These are phyloP conservation scores for Populus deltoides DNA, from an alignment of 345 rosid species.

Conservation along the genomic window DNA sequence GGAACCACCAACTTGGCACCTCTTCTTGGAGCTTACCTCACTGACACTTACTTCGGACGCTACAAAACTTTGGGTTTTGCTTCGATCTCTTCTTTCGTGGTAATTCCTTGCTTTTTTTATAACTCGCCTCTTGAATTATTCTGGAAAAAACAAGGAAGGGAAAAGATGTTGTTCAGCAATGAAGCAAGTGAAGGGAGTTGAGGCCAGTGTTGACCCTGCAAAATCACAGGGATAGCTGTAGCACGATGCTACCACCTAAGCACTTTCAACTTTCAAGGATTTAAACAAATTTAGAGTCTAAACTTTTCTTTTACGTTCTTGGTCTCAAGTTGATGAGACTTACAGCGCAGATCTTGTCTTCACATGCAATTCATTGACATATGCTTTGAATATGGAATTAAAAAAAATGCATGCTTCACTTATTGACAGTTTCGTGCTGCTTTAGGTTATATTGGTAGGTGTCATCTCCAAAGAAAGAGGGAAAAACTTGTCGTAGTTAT, in stretches of 20 bases:
- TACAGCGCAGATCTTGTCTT: not conserved
- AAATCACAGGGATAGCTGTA: not conserved
- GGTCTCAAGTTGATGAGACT: not conserved
- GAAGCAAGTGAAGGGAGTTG: not conserved
- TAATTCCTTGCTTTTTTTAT: not conserved
- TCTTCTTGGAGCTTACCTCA: conserved; percentile 40
- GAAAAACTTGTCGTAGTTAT: too few species aligned
- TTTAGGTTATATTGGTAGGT: not conserved
- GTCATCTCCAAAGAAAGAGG: not conserved
- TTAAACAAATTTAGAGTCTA: not conserved
- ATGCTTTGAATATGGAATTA: not conserved
- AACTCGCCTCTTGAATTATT: not conserved
- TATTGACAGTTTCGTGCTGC: not conserved
- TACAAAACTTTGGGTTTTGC: conserved; percentile 34
- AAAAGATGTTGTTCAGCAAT: not conserved
- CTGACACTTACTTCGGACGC: conserved; percentile 35
- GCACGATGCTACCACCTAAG: too few species aligned
- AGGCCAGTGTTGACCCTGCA: not conserved
- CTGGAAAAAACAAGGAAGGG: not conserved
- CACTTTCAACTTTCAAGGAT: not conserved
- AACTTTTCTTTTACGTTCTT: not conserved
- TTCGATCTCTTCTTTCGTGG: conserved; percentile 31
- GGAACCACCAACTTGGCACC: conserved; percentile 36
- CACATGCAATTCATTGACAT: not conserved
- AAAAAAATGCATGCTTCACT: not conserved